These are phyloP conservation scores for Cucurbita pepo DNA, from an alignment of 306 rosid species.

Conservation along the genomic window DNA sequence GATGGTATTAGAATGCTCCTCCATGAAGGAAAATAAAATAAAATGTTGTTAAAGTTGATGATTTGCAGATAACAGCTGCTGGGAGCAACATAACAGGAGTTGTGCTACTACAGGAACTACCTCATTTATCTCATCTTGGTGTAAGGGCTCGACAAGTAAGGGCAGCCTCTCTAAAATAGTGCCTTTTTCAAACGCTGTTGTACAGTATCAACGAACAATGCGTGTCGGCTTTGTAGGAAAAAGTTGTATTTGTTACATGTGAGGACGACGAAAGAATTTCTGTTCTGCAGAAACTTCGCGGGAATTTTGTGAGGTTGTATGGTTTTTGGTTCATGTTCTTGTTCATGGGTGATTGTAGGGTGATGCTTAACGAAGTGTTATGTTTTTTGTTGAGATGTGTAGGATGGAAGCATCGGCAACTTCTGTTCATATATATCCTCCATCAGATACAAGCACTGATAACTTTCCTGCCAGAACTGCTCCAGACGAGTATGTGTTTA, in stretches of 20 bases:
- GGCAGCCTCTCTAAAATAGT: constrained; percentile 9
- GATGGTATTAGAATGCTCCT: background rate
- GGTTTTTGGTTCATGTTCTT: background rate
- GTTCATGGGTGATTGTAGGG: constrained; percentile 3
- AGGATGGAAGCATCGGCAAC: constrained; percentile 78
- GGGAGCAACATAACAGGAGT: constrained; percentile 81
- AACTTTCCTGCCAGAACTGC: constrained; percentile 20
- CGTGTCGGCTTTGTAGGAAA: constrained; percentile 49
- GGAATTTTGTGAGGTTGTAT: constrained; percentile 45
- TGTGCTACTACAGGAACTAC: constrained; percentile 81
- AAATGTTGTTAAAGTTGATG: constrained; percentile 9
- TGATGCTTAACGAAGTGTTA: constrained; percentile 7
- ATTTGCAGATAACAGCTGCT: constrained; percentile 76
- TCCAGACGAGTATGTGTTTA: constrained; percentile 17
- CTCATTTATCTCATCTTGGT: constrained; percentile 98
- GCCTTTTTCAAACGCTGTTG: background rate
- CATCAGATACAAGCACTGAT: constrained; percentile 21
- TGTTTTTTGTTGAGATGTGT: constrained; percentile 10
- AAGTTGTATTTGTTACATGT: constrained; percentile 84
- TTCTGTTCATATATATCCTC: constrained; percentile 39
- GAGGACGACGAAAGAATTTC: constrained; percentile 66
- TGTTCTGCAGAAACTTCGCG: constrained; percentile 37
- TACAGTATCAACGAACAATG: background rate
- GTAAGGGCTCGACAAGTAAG: constrained; percentile 93
- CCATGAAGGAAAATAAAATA: background rate